Base-by-base conservation (phyloP, 257 asterid species). In the Plantago ovata region DNA sequence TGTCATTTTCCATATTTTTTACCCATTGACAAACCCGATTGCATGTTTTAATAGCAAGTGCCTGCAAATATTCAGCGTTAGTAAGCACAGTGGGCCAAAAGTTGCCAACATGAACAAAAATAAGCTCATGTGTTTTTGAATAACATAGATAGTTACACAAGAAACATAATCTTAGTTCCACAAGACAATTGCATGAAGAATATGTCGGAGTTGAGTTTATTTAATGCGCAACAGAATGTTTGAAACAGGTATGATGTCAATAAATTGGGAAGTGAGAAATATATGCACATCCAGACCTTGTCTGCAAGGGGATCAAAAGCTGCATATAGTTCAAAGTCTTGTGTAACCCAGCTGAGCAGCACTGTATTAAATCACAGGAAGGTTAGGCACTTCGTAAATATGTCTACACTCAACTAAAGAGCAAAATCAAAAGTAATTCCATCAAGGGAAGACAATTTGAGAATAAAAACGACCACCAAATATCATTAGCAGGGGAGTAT, bases 231-330 rank as follows among this genome's bases (percentile, higher is more conserved):
- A 21, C 28, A n/a, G 11, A 14, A 14, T 48, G 23, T 49, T 1
- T 19, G 36, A 19, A 49, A 63, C 9, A 24, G 23, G 33, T 44
- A 45, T 16, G 15, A 20, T 41, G 13, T 14, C 10, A 44, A 20
- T n/a, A 42, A 50, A 23, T 21, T 47, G 46, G 58, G 7, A 42
- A 39, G 23, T 49, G 11, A 21, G 32, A 22, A 33, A 57, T 32
- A 46, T 65, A 20, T n/a, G 56, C 53, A 69, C 23, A 43, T 61
- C 38, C 83, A 21, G 61, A 89, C 97, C 99, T 93, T 93, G 86
- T 93, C 99, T 21, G 97, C 99, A n/a, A 93, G 92, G 63, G 99
- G 99, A 81, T 93, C 99, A 76, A 93, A 93, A 59, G 96, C 94
- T 21, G 96, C 99, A 73, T 89, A 93, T 24, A 89, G 86, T 69